Evolutionary conservation across 208 protist genomes (phyloP).

Genomic region (Trypanosoma melophagium): DNA sequence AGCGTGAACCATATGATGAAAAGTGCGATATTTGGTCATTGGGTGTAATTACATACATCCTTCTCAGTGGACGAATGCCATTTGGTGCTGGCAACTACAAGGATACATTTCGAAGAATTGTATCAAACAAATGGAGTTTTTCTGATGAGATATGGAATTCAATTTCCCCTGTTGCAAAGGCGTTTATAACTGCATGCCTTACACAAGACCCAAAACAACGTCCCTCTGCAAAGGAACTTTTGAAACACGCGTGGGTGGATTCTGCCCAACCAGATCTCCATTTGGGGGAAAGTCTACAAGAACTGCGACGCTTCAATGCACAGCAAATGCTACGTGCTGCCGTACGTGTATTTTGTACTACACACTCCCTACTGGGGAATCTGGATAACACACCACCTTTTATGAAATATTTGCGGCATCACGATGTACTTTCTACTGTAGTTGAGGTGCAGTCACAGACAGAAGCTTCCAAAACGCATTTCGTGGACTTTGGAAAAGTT

Average conservation of each 20-base stretch:
- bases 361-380: conserved; percentile 56
- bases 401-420: conserved; percentile 76
- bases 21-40: conserved; percentile 89
- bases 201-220: conserved; percentile 62
- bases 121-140: conserved; percentile 63
- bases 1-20: conserved; percentile 54
- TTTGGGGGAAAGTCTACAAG: conserved; percentile 49
- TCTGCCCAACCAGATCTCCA: conserved; percentile 50
- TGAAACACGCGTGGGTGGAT: conserved; percentile 65
- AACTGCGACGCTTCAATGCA: conserved; percentile 53
- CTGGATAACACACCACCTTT: conserved; percentile 72
- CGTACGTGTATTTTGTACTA: conserved; percentile 66
- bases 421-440: conserved; percentile 68
- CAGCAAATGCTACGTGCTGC: conserved; percentile 66
- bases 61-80: conserved; percentile 76
- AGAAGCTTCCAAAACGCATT: conserved; percentile 51
- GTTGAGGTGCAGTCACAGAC: conserved; percentile 75
- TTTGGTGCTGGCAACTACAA: conserved; percentile 64
- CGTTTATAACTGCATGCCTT: conserved; percentile 69
- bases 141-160: conserved; percentile 46
- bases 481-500: conserved; percentile 67
- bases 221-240: conserved; percentile 60
- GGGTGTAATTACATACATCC: conserved; percentile 80
- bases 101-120: conserved; percentile 66
- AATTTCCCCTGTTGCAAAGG: conserved; percentile 46